phyloP scores from a whole-genome alignment of 2,329 filamentous ascomycete species.

The Exophiala xenobiotica region DNA sequence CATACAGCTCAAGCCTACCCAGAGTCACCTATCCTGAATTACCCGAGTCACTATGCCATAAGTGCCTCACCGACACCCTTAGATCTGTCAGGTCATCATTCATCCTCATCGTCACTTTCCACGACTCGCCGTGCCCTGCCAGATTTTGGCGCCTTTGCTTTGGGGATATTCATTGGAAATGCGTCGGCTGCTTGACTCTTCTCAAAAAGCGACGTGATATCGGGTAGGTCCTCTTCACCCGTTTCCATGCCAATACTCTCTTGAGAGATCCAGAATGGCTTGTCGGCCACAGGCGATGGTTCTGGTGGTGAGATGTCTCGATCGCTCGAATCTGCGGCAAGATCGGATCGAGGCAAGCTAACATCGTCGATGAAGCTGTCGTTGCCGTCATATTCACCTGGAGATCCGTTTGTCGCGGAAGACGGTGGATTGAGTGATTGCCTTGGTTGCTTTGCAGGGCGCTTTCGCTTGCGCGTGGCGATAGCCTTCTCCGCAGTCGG shows the following conservation, averaged over 20 bases:
- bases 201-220: constrained; percentile 16
- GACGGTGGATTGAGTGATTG: neutral
- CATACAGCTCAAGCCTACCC: no score
- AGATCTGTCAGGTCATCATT: no score
- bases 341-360: neutral
- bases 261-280: constrained; percentile 16
- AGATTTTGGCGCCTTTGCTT: neutral
- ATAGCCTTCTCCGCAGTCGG: neutral
- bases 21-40: no score
- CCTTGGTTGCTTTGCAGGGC: neutral
- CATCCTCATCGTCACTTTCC: constrained; percentile 24
- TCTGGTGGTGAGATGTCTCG: constrained; percentile 14
- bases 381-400: constrained; percentile 14
- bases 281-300: constrained; percentile 12
- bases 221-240: constrained; percentile 21
- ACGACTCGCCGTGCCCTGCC: constrained; percentile 14
- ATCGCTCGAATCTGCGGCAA: constrained; percentile 17
- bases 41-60: no score
- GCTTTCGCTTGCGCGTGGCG: neutral
- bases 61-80: no score
- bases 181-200: neutral
- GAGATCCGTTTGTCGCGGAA: neutral
- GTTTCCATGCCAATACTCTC: constrained; percentile 17
- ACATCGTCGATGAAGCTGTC: constrained; percentile 28
- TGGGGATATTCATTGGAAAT: no score